Conservation (phyloP, 805 yeast genomes). For the Schwanniomyces sp. region DNA sequence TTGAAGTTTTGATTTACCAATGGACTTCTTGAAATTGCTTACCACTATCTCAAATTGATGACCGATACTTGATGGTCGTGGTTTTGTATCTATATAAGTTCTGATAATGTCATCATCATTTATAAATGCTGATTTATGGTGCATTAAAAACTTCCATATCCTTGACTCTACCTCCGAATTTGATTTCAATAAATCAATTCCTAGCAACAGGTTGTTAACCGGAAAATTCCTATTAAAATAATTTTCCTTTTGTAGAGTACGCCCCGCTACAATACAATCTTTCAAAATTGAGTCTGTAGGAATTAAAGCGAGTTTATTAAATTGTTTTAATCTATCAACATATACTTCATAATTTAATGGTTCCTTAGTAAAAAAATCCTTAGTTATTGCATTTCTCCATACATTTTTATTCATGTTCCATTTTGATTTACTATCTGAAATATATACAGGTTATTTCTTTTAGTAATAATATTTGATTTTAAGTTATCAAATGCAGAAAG, state of each 20-base stretch:
- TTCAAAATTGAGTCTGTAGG: constrained; percentile 6
- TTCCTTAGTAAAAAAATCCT: constrained; percentile 9
- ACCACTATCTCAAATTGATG: constrained; percentile 9
- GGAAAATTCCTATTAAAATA: neutral
- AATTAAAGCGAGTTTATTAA: constrained; percentile 1
- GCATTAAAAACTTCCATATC: constrained; percentile 9
- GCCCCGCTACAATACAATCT: constrained; percentile 22
- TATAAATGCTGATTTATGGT: neutral
- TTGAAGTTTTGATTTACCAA: constrained; percentile 1
- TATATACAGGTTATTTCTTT: neutral
- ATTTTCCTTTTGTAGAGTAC: constrained; percentile 16
- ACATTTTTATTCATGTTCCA: neutral
- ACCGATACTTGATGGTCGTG: constrained; percentile 13
- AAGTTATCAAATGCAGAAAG: no score
- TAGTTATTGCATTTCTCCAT: neutral
- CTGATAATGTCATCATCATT: constrained; percentile 8
- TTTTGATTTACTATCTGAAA: neutral
- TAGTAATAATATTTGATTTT: no score
- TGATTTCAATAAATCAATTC: constrained; percentile 11
- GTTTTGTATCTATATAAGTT: constrained; percentile 16
- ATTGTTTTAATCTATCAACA: constrained; percentile 12
- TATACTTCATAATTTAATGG: constrained; percentile 30
- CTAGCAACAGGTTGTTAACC: constrained; percentile 9
- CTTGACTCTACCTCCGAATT: constrained; percentile 14
- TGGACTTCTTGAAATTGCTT: constrained; percentile 4